phyloP scores from a whole-genome alignment of 2,329 filamentous ascomycete genomes.

The Catunica adiposa region DNA sequence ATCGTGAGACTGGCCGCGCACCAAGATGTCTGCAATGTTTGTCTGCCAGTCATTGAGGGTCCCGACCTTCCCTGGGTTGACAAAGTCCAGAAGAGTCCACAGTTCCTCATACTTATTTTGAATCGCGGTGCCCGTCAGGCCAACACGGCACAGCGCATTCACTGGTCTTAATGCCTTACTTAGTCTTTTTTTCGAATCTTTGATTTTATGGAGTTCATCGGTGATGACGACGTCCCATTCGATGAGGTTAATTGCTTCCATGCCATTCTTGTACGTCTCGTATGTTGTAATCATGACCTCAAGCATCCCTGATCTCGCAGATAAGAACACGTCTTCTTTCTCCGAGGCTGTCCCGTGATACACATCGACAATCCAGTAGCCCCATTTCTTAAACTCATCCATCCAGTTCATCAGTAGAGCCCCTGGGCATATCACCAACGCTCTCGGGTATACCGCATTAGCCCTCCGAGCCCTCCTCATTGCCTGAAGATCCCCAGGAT shows the following conservation, averaged over 20 bases:
- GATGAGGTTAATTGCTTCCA: slow-evolving; percentile 59
- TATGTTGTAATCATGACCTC: slow-evolving; percentile 96
- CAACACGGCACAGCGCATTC: slow-evolving; percentile 83
- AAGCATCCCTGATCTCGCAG: slow-evolving; percentile 57
- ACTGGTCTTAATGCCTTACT: slow-evolving; percentile 79
- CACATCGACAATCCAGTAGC: slow-evolving; percentile 80
- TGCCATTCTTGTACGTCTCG: slow-evolving; percentile 67
- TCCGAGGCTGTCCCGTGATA: slow-evolving; percentile 49
- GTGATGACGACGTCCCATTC: slow-evolving; percentile 89
- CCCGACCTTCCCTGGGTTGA: slow-evolving; percentile 60
- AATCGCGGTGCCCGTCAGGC: slow-evolving; percentile 86
- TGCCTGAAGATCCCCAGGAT: slow-evolving; percentile 67
- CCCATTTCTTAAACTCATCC: slow-evolving; percentile 74
- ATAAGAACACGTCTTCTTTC: slow-evolving; percentile 53
- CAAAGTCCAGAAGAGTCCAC: slow-evolving; percentile 94
- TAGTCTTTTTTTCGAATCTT: slow-evolving; percentile 59
- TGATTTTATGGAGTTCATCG: slow-evolving; percentile 84
- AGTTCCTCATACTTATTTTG: slow-evolving; percentile 97
- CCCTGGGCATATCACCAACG: slow-evolving; percentile 77
- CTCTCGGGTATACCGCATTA: slow-evolving; percentile 36
- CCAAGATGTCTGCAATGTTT: slow-evolving; percentile 62
- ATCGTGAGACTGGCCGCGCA: slow-evolving; percentile 80
- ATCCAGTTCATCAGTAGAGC: slow-evolving; percentile 84
- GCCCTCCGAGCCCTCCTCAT: slow-evolving; percentile 69
- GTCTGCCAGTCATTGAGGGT: slow-evolving; percentile 57